Conservation (phyloP, 768 basidiomycete species). For the Pilatotrama ljubarskyi region DNA sequence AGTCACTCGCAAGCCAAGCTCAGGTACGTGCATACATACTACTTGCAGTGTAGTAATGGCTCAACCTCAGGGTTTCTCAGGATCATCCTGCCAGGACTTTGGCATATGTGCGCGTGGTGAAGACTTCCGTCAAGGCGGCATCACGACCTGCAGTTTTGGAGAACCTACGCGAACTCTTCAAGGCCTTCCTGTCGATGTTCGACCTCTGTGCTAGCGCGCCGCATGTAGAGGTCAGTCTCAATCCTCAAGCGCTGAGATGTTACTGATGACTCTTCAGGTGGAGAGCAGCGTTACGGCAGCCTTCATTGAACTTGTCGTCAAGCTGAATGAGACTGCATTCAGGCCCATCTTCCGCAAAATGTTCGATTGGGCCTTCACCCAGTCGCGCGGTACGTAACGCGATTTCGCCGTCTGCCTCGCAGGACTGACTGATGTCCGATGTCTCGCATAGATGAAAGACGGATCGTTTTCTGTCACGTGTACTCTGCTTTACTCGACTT, state of each 20-base stretch:
- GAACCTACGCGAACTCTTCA: slow-evolving; percentile 67
- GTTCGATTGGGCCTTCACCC: slow-evolving; percentile 92
- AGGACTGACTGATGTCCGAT: background rate
- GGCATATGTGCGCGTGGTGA: slow-evolving; percentile 70
- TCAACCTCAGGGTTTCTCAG: background rate
- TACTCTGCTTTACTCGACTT: slow-evolving; percentile 76
- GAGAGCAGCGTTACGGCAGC: slow-evolving; percentile 59
- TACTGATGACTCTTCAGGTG: slow-evolving; percentile 39
- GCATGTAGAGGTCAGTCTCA: background rate
- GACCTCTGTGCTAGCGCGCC: slow-evolving; percentile 40
- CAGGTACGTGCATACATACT: background rate
- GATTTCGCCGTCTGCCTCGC: background rate
- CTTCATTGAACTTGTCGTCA: slow-evolving; percentile 87
- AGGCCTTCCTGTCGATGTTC: slow-evolving; percentile 77
- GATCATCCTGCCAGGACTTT: slow-evolving; percentile 20
- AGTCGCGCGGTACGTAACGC: slow-evolving; percentile 44
- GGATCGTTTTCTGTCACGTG: slow-evolving; percentile 72
- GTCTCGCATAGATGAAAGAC: slow-evolving; percentile 40
- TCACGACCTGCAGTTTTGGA: slow-evolving; percentile 64
- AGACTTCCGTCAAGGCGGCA: slow-evolving; percentile 62
- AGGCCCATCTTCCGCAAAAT: slow-evolving; percentile 86
- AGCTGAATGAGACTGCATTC: slow-evolving; percentile 91
- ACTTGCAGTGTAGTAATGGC: too few species aligned
- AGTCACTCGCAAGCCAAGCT: background rate
- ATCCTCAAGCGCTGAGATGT: background rate